Percentiles rank a stretch among this genome's conserved stretches.
These are phyloP conservation scores for Cucurbita ficifolia DNA, from an alignment of 306 rosid species.

Conservation along the genomic window DNA sequence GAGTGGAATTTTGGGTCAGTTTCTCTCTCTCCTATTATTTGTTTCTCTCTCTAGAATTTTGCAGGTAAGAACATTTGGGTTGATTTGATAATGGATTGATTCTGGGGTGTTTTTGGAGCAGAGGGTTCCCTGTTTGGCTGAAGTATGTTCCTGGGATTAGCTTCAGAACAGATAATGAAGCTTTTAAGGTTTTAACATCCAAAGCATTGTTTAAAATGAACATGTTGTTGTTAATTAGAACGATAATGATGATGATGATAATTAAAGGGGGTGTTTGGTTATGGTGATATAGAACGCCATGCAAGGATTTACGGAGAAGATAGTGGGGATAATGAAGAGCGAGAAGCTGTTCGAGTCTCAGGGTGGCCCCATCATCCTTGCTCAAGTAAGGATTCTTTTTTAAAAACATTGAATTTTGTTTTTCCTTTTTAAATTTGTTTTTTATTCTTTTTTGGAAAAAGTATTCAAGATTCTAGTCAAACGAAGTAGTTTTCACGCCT, in stretches of 20 bases:
- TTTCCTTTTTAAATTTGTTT: neutral
- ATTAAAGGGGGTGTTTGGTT: neutral
- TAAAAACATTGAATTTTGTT: neutral
- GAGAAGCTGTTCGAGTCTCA: constrained; percentile 70
- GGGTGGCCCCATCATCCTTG: constrained; percentile 97
- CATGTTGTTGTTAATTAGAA: too few species aligned
- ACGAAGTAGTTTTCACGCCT: neutral
- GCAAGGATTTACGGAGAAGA: constrained; percentile 86
- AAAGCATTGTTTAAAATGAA: neutral
- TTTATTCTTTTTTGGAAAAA: neutral
- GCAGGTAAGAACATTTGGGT: too few species aligned
- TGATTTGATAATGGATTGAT: neutral
- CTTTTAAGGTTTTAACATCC: constrained; percentile 54
- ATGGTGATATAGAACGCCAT: constrained; percentile 55
- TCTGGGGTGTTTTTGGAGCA: constrained; percentile 11
- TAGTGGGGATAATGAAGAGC: constrained; percentile 83
- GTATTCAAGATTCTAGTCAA: neutral
- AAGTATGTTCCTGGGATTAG: constrained; percentile 92
- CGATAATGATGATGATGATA: too few species aligned
- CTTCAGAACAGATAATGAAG: constrained; percentile 89
- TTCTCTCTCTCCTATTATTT: neutral
- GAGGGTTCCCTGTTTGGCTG: constrained; percentile 97
- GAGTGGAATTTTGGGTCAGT: constrained; percentile 96
- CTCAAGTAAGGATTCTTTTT: constrained; percentile 42
- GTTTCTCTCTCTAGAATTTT: too few species aligned